Evolutionary conservation across 2,329 filamentous ascomycete species (phyloP).

Genomic region (Phyllosticta paracitricarpa): DNA sequence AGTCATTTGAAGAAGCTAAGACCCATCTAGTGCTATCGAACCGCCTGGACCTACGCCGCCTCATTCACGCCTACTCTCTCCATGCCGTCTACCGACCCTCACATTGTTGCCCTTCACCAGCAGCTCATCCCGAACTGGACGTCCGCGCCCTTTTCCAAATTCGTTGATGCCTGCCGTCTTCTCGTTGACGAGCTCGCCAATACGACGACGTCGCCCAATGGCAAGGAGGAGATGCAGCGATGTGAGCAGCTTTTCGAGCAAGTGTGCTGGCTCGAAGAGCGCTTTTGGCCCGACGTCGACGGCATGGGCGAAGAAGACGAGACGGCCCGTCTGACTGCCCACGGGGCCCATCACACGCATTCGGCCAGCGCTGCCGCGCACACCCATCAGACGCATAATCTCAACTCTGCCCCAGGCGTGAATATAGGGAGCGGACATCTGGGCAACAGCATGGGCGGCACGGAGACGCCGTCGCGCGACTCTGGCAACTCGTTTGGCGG

Average conservation of each 20-base stretch:
- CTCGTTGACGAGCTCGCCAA: conserved; percentile 42
- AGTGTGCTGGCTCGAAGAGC: conserved; percentile 38
- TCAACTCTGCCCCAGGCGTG: conserved; percentile 10
- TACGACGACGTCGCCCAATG: conserved; percentile 35
- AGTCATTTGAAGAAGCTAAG: neutral
- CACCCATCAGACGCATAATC: conserved; percentile 1
- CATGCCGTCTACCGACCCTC: conserved; percentile 29
- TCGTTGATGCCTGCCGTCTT: conserved; percentile 38
- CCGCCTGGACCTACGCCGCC: conserved; percentile 39
- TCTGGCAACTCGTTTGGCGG: neutral
- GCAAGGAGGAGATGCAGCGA: conserved; percentile 37
- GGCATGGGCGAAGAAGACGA: conserved; percentile 39
- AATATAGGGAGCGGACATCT: conserved; percentile 11
- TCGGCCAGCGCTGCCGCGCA: conserved; percentile 5
- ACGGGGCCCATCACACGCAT: conserved; percentile 1
- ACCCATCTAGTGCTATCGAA: conserved; percentile 32
- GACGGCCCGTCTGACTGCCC: conserved; percentile 7
- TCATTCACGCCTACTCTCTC: conserved; percentile 32
- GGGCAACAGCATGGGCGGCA: conserved; percentile 11
- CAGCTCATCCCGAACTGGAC: conserved; percentile 43
- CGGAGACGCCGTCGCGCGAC: conserved; percentile 8
- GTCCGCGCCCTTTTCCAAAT: conserved; percentile 39
- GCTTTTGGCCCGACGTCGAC: conserved; percentile 41
- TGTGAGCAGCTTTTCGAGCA: conserved; percentile 40
- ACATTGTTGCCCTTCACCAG: conserved; percentile 40